Evolutionary conservation across 345 rosid species (phyloP).

Genomic region (Brassica nigra): DNA sequence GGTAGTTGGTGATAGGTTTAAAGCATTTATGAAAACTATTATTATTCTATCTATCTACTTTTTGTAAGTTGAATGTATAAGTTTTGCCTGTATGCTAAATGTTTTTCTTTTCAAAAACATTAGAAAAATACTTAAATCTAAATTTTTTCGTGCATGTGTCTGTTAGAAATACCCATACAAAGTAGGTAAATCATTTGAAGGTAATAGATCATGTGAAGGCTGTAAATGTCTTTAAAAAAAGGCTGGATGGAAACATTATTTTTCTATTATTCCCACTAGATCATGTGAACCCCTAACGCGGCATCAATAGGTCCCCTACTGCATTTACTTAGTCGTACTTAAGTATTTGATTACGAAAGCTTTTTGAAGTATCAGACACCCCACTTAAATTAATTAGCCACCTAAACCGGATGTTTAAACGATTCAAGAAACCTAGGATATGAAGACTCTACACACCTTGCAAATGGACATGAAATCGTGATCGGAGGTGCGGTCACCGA

Average conservation of each 20-base stretch:
- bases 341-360: not conserved
- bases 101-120: not conserved
- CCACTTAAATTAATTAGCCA: not conserved
- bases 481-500: constrained; percentile 89
- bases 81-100: not conserved
- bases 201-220: not conserved
- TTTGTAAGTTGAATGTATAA: not conserved
- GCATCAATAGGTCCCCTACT: constrained; percentile 5
- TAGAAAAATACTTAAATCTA: not conserved
- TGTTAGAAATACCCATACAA: not conserved
- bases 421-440: not conserved
- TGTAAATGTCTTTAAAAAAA: not conserved
- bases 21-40: constrained; percentile 34
- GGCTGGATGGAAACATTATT: not conserved
- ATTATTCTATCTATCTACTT: not conserved
- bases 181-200: not conserved
- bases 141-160: not conserved
- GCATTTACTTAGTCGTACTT: constrained; percentile 7
- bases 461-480: constrained; percentile 95
- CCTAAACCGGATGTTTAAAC: not conserved
- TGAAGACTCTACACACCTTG: constrained; percentile 56
- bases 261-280: not conserved
- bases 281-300: constrained; percentile 23
- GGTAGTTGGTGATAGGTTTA: constrained; percentile 32
- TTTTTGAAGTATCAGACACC: not conserved